Evolutionary conservation across 225 moss, liverwort and hornwort genomes (phyloP).

Genomic region (Asterella californica): DNA sequence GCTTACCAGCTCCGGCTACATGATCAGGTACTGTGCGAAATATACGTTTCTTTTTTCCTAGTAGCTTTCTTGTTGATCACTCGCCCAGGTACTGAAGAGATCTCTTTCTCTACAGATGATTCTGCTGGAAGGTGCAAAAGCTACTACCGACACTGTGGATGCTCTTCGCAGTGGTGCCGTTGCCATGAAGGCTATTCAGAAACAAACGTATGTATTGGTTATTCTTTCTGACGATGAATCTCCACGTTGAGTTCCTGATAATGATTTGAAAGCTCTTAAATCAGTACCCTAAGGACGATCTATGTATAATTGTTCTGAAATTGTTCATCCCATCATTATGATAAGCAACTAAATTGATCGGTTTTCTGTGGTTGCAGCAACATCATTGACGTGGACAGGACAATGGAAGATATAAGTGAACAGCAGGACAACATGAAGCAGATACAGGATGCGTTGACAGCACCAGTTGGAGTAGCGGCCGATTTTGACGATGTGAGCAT

Average conservation of each 20-base stretch:
- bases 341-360: no score
- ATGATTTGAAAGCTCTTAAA: background rate
- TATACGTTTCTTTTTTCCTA: background rate
- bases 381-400: slow-evolving; percentile 94
- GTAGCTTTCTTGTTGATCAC: slow-evolving; percentile 15
- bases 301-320: no score
- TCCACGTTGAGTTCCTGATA: background rate
- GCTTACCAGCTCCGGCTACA: slow-evolving; percentile 97
- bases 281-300: no score
- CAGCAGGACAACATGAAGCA: slow-evolving; percentile 99
- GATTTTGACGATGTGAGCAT: slow-evolving; percentile 81
- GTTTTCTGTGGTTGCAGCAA: slow-evolving; percentile 45
- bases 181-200: slow-evolving; percentile 99
- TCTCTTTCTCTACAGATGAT: slow-evolving; percentile 71
- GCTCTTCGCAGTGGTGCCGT: slow-evolving; percentile 92
- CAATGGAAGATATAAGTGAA: slow-evolving; percentile 96
- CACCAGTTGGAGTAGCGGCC: slow-evolving; percentile 85
- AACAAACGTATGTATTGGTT: slow-evolving; percentile 68
- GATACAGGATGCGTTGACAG: slow-evolving; percentile 91
- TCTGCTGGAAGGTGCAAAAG: slow-evolving; percentile 94
- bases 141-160: slow-evolving; percentile 97
- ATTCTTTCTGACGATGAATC: background rate
- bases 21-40: slow-evolving; percentile 61
- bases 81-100: background rate
- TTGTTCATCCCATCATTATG: background rate